Base-by-base conservation (phyloP, 305 asterid species). In the Coffea humblotiana region DNA sequence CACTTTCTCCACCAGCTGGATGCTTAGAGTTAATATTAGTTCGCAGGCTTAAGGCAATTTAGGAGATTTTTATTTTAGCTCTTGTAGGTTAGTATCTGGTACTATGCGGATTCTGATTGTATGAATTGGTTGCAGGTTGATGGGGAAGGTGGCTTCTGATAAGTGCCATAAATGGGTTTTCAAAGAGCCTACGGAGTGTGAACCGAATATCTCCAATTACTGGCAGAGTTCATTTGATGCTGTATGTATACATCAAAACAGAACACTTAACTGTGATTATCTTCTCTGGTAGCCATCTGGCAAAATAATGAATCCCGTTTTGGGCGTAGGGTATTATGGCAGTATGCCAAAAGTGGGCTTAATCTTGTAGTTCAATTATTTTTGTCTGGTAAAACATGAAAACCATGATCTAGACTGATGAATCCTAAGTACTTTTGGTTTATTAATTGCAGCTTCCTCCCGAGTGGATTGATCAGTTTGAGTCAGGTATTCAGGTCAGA, bases 201-300 rank as follows among this genome's bases (percentile, higher is more conserved):
- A 96, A 83, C 95, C 98, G 72, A 94, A 94, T 84, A 93, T 93
- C 83, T 94, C 99, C 81, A 94, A 96, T 93, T 96, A 96, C 90
- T 96, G 97, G 99, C 99, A 96, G 91, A 96, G 98, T 82, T 96
- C 99, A 83, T 96, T 96, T 94, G 99, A 96, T 94, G 98, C 99
- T 84, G 99, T 96, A 92, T 83, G 95, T 88, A 58, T 76, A 40
- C 69, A 47, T 54, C 74, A 66, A 49, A 67, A 37, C 74, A 25
- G 66, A 47, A n/a, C 65, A 13, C 60, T 49, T 51, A 40, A 8
- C 74, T 72, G 2, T 65, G 69, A 60, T 82, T 69, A 32, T 76
- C 65, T 51, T 32, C 25, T n/a, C 48, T 67, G 58, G 67, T 61
- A 54, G 23, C 54, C 29, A 21, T 29, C 47, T 72, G 27, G n/a